Evolutionary conservation across 306 rosid species (phyloP), one percentile per base, ranked within the genome.

Genomic region (Vigna reflexopilosa): DNA sequence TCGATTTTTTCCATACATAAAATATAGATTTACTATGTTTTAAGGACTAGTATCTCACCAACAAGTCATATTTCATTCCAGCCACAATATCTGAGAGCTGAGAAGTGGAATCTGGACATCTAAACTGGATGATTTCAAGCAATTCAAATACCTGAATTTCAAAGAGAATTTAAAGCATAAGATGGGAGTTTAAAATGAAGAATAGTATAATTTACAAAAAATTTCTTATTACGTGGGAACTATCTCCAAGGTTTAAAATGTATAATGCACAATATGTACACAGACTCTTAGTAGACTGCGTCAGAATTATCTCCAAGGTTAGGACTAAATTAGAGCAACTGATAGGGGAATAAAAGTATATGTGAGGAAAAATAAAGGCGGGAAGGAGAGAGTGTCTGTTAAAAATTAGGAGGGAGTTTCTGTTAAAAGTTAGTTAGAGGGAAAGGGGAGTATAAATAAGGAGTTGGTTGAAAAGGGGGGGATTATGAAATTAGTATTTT

Each of bases 111-210:
- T 95, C 97, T 13, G 96, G 98, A 80, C 97, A 86, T 87, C 90
- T 87, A 85, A 95, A 95, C 85, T 92, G 98, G 72, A 95, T 80
- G 30, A 95, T 89, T 87, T 95, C 98, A 84, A 95, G 98, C 87
- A 95, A 82, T 79, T 91, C 97, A 87, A 95, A 82, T 38, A 88
- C 98, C 98, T 95, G 84, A 65, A 32, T 52, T 72, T 77, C 48
- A 85, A 79, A 48, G 45, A 77, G 44, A 49, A 26, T 24, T 19
- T 42, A 36, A n/a, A 4, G 56, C 9, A 65, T 42, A 36, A 54
- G 20, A 10, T 67, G 56, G 36, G 36, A 62, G 42, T 62, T 62
- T 32, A 22, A 62, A 32, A 34, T 28, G 5, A 9, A 5, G 6
- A 19, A 40, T 13, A 66, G 52, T 4, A 40, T 7, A 32, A 62